Evolutionary conservation across 768 basidiomycete species (phyloP).

Genomic region (Mycena maculata): DNA sequence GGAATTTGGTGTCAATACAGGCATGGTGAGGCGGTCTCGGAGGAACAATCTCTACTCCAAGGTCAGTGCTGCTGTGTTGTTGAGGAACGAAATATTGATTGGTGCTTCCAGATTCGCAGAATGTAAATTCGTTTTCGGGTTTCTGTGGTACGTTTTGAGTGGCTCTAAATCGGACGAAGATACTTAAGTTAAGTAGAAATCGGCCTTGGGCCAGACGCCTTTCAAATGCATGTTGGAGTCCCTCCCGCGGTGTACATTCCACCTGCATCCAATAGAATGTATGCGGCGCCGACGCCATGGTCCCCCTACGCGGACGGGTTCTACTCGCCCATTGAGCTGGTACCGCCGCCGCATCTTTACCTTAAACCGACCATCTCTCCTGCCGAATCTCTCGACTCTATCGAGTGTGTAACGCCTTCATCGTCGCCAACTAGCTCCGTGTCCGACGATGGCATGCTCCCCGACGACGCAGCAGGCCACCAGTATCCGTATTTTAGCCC

Average conservation of each 20-base stretch:
- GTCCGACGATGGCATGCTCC: constrained; percentile 14
- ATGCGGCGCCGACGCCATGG: constrained; percentile 1
- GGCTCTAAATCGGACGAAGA: neutral
- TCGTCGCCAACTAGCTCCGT: constrained; percentile 25
- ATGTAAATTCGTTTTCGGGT: neutral
- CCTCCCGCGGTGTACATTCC: constrained; percentile 11
- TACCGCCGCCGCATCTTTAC: constrained; percentile 1
- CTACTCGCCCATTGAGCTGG: constrained; percentile 12
- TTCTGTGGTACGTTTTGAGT: neutral
- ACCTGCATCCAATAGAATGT: constrained; percentile 4
- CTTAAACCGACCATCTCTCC: neutral
- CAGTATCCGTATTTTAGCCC: constrained; percentile 14
- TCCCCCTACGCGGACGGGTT: neutral
- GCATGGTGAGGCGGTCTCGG: constrained; percentile 23
- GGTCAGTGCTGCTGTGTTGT: neutral
- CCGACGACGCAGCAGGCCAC: constrained; percentile 7
- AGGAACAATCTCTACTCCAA: constrained; percentile 24
- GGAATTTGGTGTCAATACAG: constrained; percentile 35
- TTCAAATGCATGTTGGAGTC: constrained; percentile 5
- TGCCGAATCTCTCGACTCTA: constrained; percentile 4
- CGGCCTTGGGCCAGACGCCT: neutral
- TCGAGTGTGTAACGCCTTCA: constrained; percentile 6
- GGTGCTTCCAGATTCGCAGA: constrained; percentile 5
- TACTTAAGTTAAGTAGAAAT: constrained; percentile 4
- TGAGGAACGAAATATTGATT: neutral